Evolutionary conservation across 2,329 filamentous ascomycete species (phyloP), one percentile per base, ranked within the genome.

Genomic region (Aureobasidium sp.): DNA sequence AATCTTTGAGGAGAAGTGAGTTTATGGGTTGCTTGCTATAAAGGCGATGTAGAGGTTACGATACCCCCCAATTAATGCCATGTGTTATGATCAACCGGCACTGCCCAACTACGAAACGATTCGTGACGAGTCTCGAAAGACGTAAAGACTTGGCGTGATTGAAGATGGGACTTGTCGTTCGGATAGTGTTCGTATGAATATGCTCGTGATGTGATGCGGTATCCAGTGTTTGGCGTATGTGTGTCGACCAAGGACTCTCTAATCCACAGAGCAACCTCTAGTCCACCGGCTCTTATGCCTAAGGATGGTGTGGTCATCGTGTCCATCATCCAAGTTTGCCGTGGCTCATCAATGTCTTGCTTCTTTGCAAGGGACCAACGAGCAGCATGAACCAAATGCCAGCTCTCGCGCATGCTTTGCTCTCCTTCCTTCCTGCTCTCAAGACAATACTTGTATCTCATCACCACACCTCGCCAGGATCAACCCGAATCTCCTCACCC

Each of bases 401-500:
- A 23, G 31, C 33, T 23, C 11, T 13, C 25, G 33, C 10, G 13
- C 23, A 23, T 51, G 17, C 33, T 17, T 23, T 27, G 21, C n/a
- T n/a, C n/a, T n/a, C n/a, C n/a, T n/a, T n/a, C n/a, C n/a, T n/a
- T n/a, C n/a, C n/a, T n/a, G n/a, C n/a, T n/a, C n/a, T n/a, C n/a
- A n/a, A n/a, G n/a, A n/a, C n/a, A n/a, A n/a, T n/a, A n/a, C n/a
- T n/a, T n/a, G n/a, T n/a, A n/a, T 46, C 9, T 21, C 40, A 15
- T 54, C 38, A 92, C 86, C 89, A 96, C 57, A 99, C 92, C 75
- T 96, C 90, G 63, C 89, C 85, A 1, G 92, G 90, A 51, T 82
- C 78, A 27, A 99, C 91, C 67, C 83, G 81, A 70, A 89, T 85
- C 61, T 84, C 80, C 77, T 94, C 88, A 19, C 94, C 94, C 67